phyloP scores from a whole-genome alignment of 2,329 filamentous ascomycete genomes.

The Aspergillus sp. region DNA sequence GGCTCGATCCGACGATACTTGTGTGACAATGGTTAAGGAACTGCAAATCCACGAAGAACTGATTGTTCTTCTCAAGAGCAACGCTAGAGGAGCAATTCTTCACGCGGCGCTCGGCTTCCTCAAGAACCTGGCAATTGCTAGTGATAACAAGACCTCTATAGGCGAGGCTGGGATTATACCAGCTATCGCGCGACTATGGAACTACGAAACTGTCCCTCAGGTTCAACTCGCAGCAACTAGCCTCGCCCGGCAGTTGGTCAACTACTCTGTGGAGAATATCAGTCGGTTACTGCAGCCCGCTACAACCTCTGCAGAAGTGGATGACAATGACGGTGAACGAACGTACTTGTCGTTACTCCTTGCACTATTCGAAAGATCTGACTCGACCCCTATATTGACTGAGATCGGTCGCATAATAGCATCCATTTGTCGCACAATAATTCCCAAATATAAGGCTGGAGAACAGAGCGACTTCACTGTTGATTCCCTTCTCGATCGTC shows the following conservation, averaged over 20 bases:
- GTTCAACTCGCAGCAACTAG: constrained; percentile 47
- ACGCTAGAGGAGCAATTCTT: constrained; percentile 41
- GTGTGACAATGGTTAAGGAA: constrained; percentile 40
- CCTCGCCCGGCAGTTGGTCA: constrained; percentile 41
- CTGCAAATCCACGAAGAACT: constrained; percentile 41
- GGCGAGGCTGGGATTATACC: constrained; percentile 41
- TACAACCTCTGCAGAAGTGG: constrained; percentile 22
- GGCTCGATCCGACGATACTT: constrained; percentile 45
- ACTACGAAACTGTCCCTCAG: constrained; percentile 43
- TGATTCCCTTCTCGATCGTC: constrained; percentile 26
- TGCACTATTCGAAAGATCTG: constrained; percentile 42
- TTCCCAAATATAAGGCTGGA: constrained; percentile 28
- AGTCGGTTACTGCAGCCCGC: constrained; percentile 32
- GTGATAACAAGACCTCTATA: constrained; percentile 40
- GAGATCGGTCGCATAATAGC: constrained; percentile 49
- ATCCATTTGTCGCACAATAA: constrained; percentile 44
- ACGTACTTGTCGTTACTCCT: constrained; percentile 46
- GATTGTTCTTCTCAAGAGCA: constrained; percentile 39
- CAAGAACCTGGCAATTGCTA: constrained; percentile 49
- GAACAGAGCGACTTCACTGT: constrained; percentile 23
- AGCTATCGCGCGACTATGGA: constrained; percentile 41
- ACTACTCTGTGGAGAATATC: constrained; percentile 40
- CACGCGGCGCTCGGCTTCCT: constrained; percentile 48
- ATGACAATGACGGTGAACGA: constrained; percentile 21
- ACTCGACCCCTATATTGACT: constrained; percentile 46